A percentile compares a stretch with the other conserved stretches of the same genome.
Evolutionary conservation across 768 basidiomycete genomes (phyloP).

Genomic region (Atractiella rhizophila): DNA sequence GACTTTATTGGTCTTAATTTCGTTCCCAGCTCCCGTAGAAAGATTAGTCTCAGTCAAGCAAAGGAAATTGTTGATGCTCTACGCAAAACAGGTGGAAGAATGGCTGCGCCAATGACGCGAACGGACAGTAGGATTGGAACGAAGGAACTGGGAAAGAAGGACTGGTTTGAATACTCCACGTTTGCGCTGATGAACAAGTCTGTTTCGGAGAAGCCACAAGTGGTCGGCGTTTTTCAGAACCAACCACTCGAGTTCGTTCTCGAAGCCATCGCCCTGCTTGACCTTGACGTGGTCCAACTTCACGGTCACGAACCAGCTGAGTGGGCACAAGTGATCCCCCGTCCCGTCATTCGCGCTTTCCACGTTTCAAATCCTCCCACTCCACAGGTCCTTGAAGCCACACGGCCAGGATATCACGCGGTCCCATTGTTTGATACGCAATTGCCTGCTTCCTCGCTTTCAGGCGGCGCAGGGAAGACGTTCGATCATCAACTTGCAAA

Average conservation of each 20-base stretch:
- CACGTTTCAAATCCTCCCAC: conserved; percentile 27
- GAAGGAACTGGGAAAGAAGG: conserved; percentile 20
- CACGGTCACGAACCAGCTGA: conserved; percentile 66
- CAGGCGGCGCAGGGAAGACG: conserved; percentile 57
- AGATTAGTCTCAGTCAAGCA: conserved; percentile 38
- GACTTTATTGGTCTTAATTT: conserved; percentile 82
- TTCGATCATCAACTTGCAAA: conserved; percentile 63
- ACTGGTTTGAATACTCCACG: conserved; percentile 52
- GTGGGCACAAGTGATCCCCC: conserved; percentile 60
- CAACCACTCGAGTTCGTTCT: conserved; percentile 46
- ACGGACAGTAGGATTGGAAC: conserved; percentile 5
- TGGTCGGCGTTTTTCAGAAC: conserved; percentile 93
- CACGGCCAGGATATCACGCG: conserved; percentile 22
- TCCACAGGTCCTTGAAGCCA: conserved; percentile 4
- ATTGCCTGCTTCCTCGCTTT: conserved; percentile 24
- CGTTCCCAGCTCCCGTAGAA: conserved; percentile 46
- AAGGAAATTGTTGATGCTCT: conserved; percentile 41
- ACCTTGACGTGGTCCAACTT: conserved; percentile 73
- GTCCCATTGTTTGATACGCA: conserved; percentile 22
- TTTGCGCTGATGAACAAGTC: conserved; percentile 28
- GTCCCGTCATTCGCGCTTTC: conserved; percentile 78
- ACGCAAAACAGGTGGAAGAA: conserved; percentile 27
- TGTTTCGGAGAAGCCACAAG: conserved; percentile 40
- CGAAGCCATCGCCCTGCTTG: conserved; percentile 36
- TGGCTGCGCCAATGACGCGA: not conserved